These are phyloP conservation scores for Giardia muris DNA, from an alignment of 208 protist genomes.

Conservation along the genomic window DNA sequence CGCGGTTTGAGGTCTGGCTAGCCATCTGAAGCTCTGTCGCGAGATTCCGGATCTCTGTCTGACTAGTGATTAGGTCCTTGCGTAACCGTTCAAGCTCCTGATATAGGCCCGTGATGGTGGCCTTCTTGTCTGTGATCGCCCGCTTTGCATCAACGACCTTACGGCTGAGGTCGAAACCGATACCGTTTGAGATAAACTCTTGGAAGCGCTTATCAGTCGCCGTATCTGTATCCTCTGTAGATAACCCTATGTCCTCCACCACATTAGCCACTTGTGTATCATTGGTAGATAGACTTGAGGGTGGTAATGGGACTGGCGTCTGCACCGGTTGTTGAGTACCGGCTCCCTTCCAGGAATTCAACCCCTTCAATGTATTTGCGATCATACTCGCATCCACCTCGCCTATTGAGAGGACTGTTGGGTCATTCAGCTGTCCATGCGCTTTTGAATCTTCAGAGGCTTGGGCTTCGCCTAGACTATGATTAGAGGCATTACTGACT, in stretches of 20 bases:
- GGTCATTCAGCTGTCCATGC: neutral
- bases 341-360: neutral
- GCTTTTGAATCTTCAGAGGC: neutral
- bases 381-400: neutral
- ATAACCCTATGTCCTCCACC: neutral
- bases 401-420: neutral
- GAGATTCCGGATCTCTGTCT: neutral
- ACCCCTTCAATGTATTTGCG: neutral
- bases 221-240: no score
- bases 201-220: neutral
- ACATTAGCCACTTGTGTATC: neutral
- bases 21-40: neutral
- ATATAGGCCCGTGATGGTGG: neutral
- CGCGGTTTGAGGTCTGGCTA: neutral
- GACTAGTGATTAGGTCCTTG: neutral
- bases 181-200: neutral
- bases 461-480: neutral
- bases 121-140: neutral
- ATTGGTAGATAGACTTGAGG: neutral
- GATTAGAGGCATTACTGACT: neutral
- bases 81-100: neutral
- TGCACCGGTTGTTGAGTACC: neutral
- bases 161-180: neutral
- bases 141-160: neutral
- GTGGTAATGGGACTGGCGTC: neutral